Evolutionary conservation across 2,329 filamentous ascomycete genomes (phyloP), one percentile per base, ranked within the genome.

Genomic region (Trichoderma breve): DNA sequence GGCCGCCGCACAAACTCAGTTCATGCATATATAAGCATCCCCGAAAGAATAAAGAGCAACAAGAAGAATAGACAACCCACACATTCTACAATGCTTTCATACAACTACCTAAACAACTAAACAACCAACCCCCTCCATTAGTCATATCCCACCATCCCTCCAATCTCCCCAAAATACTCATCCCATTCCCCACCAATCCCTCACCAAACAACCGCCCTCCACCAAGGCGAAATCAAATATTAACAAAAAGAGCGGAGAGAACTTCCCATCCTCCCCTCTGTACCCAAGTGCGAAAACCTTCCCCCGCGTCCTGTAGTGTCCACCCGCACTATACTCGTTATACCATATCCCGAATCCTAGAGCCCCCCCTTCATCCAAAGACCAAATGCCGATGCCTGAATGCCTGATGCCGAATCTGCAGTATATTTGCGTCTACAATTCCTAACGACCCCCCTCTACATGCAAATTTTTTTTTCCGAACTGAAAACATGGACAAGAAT

Each of bases 311-410:
- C 26, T 58, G 60, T 57, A 32, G 58, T 58, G 51, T 71, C 68
- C 68, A 58, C 14, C 43, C 68, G 51, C 43, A 67, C 21, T 28
- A 14, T 28, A 28, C 43, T 28, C 36, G 36, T 24, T 53, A 71
- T 70, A 51, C 68, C 68, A 28, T 58, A 47, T 70, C 18, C 57
- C 67, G 28, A 70, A 69, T 34, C 57, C 55, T 36, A 11, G 11
- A 68, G 30, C 12, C 15, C 15, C 39, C 28, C 67, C 15, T 51
- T 57, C 57, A 64, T 58, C 70, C 55, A 28, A 63, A 55, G 39
- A 47, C n/a, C 57, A 21, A 34, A 68, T 68, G 18, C 65, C 26
- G 15, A 63, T 47, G 60, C 60, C 24, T 36, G 34, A 36, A 36
- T 36, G 34, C 34, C 34, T 36, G 34, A 36, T 47, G 60, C 60